Evolutionary conservation across 768 basidiomycete genomes (phyloP), one percentile per base, ranked within the genome.

Genomic region (Steccherinum ochraceum): DNA sequence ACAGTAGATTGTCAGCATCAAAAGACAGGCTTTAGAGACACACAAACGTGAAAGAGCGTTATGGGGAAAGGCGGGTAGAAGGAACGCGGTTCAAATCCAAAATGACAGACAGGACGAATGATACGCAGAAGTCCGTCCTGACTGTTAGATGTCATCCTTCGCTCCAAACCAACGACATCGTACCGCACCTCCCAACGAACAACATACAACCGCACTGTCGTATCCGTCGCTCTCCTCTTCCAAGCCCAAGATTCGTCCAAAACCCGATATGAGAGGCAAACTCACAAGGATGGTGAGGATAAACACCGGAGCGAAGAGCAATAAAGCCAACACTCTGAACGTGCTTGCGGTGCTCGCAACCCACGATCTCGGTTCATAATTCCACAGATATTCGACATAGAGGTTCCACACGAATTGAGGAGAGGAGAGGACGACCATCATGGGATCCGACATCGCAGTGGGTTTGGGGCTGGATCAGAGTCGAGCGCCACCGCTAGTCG

Each of bases 251-350:
- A 11, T 39, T 39, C 35, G 35, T 39, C 35, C 35, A n/a, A 39
- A 52, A 40, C 18, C n/a, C 26, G 40, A 21, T 55, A 20, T 10
- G 41, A 23, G 41, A n/a, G n/a, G n/a, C n/a, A n/a, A n/a, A 71
- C 80, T 52, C 69, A 88, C 88, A 50, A 90, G 66, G 54, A 88
- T 70, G 3, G 83, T 84, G 40, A 90, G 68, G 46, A 83, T 67
- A 50, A 84, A 60, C 47, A 87, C 68, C 3, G 77, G 77, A 16
- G 71, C 48, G 52, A 76, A 60, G 51, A 70, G 58, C 27, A 85
- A 19, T 52, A 74, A 65, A 20, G 88, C 83, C 53, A 89, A 72
- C 44, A 88, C 64, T 50, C 86, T 83, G 58, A 76, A 84, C 4
- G 71, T 70, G 39, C 76, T 82, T 16, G 88, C 85, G 27, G 77